Conservation (phyloP, 768 basidiomycete genomes). For the Xanthoconium stramineum region DNA sequence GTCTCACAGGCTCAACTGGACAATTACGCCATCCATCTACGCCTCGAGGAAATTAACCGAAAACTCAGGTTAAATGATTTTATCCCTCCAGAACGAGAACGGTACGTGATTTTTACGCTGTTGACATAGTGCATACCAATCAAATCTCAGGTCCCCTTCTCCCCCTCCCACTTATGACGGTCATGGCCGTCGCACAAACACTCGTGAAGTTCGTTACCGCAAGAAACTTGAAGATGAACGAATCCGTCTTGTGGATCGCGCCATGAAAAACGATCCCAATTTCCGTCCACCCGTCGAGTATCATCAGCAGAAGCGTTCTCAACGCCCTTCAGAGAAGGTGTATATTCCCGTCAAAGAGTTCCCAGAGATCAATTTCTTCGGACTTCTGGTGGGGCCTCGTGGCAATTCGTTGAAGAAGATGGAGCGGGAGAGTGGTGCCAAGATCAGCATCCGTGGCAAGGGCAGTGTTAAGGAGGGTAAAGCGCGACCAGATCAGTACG, state of each 20-base stretch:
- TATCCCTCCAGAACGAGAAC: constrained; percentile 91
- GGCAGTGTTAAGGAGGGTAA: constrained; percentile 99
- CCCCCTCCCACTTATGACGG: constrained; percentile 97
- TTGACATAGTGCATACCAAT: constrained; percentile 13
- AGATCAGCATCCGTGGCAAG: constrained; percentile 97
- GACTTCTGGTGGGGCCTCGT: constrained; percentile 94
- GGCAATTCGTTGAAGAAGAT: constrained; percentile 99
- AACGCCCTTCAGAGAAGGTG: constrained; percentile 94
- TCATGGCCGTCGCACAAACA: constrained; percentile 97
- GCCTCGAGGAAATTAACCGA: constrained; percentile 96
- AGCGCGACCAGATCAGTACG: constrained; percentile 88
- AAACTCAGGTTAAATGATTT: constrained; percentile 93
- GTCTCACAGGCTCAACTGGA: constrained; percentile 96
- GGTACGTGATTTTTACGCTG: constrained; percentile 40
- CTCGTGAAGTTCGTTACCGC: constrained; percentile 96
- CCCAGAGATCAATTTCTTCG: constrained; percentile 99
- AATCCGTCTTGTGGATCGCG: constrained; percentile 88
- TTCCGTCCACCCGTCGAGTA: constrained; percentile 98
- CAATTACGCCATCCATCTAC: constrained; percentile 94
- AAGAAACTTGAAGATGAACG: constrained; percentile 94
- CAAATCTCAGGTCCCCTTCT: constrained; percentile 71
- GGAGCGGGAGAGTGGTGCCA: constrained; percentile 97
- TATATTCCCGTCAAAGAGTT: constrained; percentile 99
- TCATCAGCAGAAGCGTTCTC: constrained; percentile 89
- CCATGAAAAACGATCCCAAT: constrained; percentile 97